phyloP scores from a whole-genome alignment of 768 basidiomycete genomes.

The Boletellus sp. region DNA sequence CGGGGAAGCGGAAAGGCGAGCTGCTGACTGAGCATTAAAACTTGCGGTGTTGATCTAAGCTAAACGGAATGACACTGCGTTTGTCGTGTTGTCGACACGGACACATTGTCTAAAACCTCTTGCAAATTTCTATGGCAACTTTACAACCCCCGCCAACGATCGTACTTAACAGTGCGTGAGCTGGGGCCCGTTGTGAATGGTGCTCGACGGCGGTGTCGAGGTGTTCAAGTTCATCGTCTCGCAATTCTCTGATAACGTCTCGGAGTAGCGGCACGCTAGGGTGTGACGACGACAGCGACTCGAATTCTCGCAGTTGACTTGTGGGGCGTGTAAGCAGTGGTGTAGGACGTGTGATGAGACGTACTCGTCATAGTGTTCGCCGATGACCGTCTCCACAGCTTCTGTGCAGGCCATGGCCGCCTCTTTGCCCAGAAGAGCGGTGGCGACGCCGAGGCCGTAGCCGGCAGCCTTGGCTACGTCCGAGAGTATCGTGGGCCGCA shows the following conservation, averaged over 20 bases:
- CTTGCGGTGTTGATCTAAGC: background rate
- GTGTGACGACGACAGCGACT: constrained; percentile 59
- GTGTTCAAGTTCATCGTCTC: constrained; percentile 95
- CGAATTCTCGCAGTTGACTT: constrained; percentile 81
- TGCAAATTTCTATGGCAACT: constrained; percentile 86
- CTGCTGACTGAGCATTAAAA: constrained; percentile 33
- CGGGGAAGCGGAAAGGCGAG: constrained; percentile 47
- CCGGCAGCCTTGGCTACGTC: constrained; percentile 86
- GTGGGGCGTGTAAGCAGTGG: constrained; percentile 5
- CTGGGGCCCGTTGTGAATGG: constrained; percentile 85
- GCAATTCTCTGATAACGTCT: constrained; percentile 74
- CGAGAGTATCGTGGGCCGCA: constrained; percentile 80
- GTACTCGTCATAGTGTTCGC: constrained; percentile 97
- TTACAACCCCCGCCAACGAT: constrained; percentile 84
- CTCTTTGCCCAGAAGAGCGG: constrained; percentile 85
- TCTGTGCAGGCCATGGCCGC: constrained; percentile 99
- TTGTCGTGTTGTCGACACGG: background rate
- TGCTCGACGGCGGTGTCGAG: constrained; percentile 87
- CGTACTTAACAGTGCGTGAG: constrained; percentile 85
- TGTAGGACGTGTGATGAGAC: constrained; percentile 29
- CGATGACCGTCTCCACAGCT: constrained; percentile 96
- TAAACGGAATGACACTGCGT: constrained; percentile 1
- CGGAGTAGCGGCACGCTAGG: constrained; percentile 74
- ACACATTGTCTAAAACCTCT: constrained; percentile 52
- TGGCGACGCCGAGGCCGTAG: constrained; percentile 79